Base-by-base conservation (phyloP, 345 rosid genomes). In the Citropsis articulata region DNA sequence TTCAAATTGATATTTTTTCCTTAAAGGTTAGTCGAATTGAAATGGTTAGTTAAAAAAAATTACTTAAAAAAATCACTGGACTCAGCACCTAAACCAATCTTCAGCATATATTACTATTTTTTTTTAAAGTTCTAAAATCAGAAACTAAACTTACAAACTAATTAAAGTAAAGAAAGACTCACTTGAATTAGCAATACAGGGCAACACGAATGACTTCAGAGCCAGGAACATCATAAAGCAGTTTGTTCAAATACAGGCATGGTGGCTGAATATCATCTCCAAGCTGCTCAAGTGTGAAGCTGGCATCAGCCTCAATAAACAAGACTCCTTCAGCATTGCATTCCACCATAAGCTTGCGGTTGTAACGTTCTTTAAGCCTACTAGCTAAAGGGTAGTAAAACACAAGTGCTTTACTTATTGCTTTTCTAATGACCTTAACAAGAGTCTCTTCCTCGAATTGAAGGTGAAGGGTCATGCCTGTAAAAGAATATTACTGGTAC, bases 301-400 rank as follows among this genome's bases (percentile, higher is more conserved):
- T 21, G 7, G 35, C 77, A 74, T 74, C 56, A n/a, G 77, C 77
- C 38, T 74, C 69, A 21, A 60, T 61, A 30, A 74, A 60, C 67
- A 73, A 36, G 36, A 73, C n/a, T 40, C 68, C 68, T 73, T 73
- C 35, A 0, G 33, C 77, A 36, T 30, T 74, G 68, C 77, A 61
- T 18, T 74, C 77, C 33, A 74, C 77, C n/a, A 40, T 60, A 8
- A 74, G 68, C 68, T 74, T 74, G 35, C 68, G 53, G 24, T 74
- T 38, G 22, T 10, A 12, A 4, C 77, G 57, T 61, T 74, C 77
- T 40, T 9, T 61, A 7, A 74, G 68, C 56, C 77, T 60, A 6
- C 77, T 68, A 14, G 68, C 77, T 14, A 74, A 60, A 12, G 77
- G 77, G 24, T 74, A 74, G 18, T 61, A 74, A 42, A 59, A 74